These are phyloP conservation scores for Penicillium hordei DNA, from an alignment of 2,329 filamentous ascomycete species.

Conservation along the genomic window DNA sequence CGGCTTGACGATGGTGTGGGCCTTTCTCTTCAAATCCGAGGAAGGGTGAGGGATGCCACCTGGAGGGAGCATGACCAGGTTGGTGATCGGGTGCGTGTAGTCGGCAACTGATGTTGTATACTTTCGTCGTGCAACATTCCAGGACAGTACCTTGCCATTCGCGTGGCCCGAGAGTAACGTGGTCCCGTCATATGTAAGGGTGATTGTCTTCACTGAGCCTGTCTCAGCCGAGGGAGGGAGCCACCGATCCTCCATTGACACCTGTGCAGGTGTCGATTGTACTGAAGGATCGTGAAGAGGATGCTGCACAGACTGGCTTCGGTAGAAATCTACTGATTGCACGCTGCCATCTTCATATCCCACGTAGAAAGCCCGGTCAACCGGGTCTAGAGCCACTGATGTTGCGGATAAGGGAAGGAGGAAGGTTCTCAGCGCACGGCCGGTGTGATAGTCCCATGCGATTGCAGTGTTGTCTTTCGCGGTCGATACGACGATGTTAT, in stretches of 20 bases:
- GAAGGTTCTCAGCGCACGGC: constrained; percentile 74
- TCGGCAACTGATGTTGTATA: constrained; percentile 67
- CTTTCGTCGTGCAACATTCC: constrained; percentile 73
- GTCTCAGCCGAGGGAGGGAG: constrained; percentile 60
- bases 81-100: constrained; percentile 79
- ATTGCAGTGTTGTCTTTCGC: constrained; percentile 86
- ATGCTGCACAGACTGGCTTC: constrained; percentile 46
- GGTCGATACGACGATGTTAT: constrained; percentile 79
- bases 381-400: constrained; percentile 75
- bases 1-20: constrained; percentile 74
- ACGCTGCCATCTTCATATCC: constrained; percentile 78
- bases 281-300: constrained; percentile 36
- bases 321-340: constrained; percentile 74
- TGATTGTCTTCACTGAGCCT: constrained; percentile 67
- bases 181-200: constrained; percentile 79
- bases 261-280: constrained; percentile 44
- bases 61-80: constrained; percentile 70
- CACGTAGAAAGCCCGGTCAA: constrained; percentile 77
- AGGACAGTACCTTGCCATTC: constrained; percentile 74
- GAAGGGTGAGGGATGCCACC: constrained; percentile 46
- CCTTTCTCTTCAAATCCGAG: constrained; percentile 48
- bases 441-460: constrained; percentile 87
- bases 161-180: constrained; percentile 76
- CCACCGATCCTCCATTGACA: constrained; percentile 44
- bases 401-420: constrained; percentile 73